Percentiles rank a stretch among this genome's conserved stretches.
Conservation (phyloP, 306 rosid species). For the Luffa aegyptiaca region DNA sequence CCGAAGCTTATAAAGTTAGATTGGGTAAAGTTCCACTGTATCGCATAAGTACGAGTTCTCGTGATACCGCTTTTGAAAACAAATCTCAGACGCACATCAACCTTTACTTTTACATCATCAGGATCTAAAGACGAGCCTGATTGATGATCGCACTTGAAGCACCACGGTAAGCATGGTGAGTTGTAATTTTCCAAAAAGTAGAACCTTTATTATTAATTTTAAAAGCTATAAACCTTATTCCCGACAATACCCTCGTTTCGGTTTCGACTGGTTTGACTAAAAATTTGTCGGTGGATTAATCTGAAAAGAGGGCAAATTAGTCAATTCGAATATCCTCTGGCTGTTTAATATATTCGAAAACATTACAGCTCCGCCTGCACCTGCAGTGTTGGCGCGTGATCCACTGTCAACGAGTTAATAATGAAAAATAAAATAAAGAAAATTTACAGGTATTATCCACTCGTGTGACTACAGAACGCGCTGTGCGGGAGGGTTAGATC, state of each 20-base stretch:
- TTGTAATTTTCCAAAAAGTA: neutral
- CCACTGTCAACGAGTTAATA: neutral
- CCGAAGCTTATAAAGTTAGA: neutral
- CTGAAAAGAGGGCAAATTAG: constrained; percentile 12
- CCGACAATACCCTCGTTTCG: constrained; percentile 10
- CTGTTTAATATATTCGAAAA: neutral
- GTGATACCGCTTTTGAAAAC: neutral
- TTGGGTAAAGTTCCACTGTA: neutral
- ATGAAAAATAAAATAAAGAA: neutral
- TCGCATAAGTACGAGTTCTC: neutral
- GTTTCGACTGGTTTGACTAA: neutral
- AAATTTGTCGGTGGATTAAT: constrained; percentile 25
- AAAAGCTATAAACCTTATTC: neutral
- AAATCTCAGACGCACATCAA: constrained; percentile 4
- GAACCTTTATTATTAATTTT: neutral
- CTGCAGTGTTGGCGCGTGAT: constrained; percentile 7
- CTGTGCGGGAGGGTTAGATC: neutral
- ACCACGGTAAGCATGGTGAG: neutral
- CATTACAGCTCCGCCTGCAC: neutral
- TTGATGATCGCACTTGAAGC: neutral
- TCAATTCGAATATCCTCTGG: neutral
- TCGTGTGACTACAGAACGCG: neutral
- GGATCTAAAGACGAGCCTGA: neutral
- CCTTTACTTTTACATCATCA: neutral
- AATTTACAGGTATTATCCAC: neutral